phyloP scores from a whole-genome alignment of 2,329 filamentous ascomycete genomes.

The Aspergillus tanneri region DNA sequence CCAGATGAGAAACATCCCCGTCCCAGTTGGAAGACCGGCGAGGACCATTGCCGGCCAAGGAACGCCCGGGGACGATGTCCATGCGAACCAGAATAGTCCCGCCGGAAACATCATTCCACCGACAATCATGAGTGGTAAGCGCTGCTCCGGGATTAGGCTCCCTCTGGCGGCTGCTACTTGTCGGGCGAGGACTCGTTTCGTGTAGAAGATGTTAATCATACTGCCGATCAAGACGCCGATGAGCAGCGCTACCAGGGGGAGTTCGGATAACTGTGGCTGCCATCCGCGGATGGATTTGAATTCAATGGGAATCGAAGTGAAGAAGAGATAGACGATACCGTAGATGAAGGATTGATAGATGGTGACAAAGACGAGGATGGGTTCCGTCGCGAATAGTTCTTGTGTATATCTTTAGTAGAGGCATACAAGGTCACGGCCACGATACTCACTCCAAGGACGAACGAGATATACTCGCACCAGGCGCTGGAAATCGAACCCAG shows the following conservation, averaged over 20 bases:
- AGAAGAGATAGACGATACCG: conserved; percentile 1
- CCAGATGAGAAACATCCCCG: conserved; percentile 55
- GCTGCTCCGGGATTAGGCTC: conserved; percentile 16
- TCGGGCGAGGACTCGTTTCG: no score
- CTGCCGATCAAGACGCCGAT: neutral
- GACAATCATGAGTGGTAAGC: conserved; percentile 18
- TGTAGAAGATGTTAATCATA: neutral
- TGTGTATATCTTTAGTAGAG: no score
- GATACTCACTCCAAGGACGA: no score
- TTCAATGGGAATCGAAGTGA: neutral
- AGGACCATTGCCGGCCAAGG: conserved; percentile 13
- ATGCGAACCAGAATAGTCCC: conserved; percentile 31
- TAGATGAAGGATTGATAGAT: conserved; percentile 2
- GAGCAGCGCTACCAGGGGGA: neutral
- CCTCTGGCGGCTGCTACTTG: no score
- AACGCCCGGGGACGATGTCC: conserved; percentile 10
- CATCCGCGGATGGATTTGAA: neutral
- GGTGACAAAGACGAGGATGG: neutral
- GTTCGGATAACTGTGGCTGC: neutral
- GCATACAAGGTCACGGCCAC: no score
- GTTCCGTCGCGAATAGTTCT: neutral
- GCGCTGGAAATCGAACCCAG: no score
- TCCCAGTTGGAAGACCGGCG: conserved; percentile 51
- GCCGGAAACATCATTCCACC: conserved; percentile 22
- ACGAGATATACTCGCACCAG: neutral